These are phyloP conservation scores for Syzygium grande DNA, from an alignment of 345 rosid genomes.

Conservation along the genomic window DNA sequence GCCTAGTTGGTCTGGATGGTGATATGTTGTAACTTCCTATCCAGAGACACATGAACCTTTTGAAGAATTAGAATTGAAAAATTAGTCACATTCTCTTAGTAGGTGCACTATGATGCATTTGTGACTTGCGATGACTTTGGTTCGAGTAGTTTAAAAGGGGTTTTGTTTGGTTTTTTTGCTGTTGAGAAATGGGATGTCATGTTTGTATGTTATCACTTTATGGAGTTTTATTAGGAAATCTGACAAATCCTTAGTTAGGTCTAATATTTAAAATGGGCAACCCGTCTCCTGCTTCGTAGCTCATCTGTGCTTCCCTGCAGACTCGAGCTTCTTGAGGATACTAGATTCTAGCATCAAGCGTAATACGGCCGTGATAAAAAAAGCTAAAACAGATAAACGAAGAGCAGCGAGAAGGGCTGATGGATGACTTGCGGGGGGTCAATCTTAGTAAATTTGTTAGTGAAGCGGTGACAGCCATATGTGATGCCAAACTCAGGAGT, in stretches of 20 bases:
- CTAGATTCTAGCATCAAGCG: slow-evolving; percentile 94
- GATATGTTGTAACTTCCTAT: neutral
- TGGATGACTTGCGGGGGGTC: slow-evolving; percentile 80
- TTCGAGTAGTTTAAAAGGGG: neutral
- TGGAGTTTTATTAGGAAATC: neutral
- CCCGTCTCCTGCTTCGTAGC: neutral
- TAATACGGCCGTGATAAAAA: slow-evolving; percentile 86
- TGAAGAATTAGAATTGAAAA: neutral
- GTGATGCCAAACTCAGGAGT: slow-evolving; percentile 93
- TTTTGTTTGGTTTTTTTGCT: neutral
- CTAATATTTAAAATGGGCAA: neutral
- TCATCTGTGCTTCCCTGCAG: slow-evolving; percentile 38
- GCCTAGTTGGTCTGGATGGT: neutral
- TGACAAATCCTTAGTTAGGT: neutral
- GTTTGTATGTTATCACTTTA: neutral
- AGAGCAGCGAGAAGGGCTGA: slow-evolving; percentile 78
- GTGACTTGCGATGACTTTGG: neutral
- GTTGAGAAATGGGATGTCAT: neutral
- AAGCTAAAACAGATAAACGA: slow-evolving; percentile 92
- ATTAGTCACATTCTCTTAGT: neutral
- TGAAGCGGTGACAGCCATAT: slow-evolving; percentile 90
- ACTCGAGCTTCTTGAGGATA: slow-evolving; percentile 75
- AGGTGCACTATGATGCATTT: neutral
- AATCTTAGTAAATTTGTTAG: slow-evolving; percentile 93
- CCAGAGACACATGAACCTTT: neutral